These are phyloP conservation scores for Marchantia polymorpha DNA, from an alignment of 225 moss, liverwort and hornwort species.

Conservation along the genomic window DNA sequence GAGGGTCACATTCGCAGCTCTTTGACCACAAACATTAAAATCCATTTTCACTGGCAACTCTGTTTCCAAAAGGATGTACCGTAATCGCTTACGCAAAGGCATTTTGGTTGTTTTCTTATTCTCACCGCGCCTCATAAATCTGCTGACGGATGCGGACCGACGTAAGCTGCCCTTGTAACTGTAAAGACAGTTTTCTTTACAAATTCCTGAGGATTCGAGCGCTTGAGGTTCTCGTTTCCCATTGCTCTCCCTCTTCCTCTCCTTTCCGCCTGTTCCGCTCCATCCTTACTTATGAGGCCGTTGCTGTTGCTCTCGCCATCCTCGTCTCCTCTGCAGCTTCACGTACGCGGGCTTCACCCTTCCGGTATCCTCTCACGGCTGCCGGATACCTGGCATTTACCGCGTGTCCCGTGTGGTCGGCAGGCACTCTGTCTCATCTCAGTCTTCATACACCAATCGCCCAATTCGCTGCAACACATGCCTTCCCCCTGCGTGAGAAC, in stretches of 20 bases:
- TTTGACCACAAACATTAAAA: conserved; percentile 12
- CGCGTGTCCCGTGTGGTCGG: conserved; percentile 9
- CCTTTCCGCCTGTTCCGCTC: conserved; percentile 12
- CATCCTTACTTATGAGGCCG: conserved; percentile 4
- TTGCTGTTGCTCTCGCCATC: conserved; percentile 7
- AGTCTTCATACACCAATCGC: not conserved
- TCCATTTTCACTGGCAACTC: conserved; percentile 5
- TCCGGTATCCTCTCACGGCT: not conserved
- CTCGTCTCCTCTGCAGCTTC: not conserved
- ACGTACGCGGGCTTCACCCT: conserved; percentile 3
- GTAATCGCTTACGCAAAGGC: conserved; percentile 10
- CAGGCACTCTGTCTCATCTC: not conserved
- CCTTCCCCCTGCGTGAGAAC: not conserved
- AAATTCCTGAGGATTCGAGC: not conserved
- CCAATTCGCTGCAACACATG: not conserved
- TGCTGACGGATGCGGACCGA: not conserved
- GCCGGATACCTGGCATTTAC: not conserved
- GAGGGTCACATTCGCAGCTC: conserved; percentile 10
- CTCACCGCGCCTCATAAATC: conserved; percentile 1
- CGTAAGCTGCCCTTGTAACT: not conserved
- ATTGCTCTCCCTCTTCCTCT: not conserved
- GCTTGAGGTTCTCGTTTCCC: not conserved
- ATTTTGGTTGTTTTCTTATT: conserved; percentile 5
- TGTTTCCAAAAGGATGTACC: not conserved
- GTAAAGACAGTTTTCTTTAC: not conserved